Base-by-base conservation (phyloP, 176 grass and related monocot species). In the Microstegium vimineum region DNA sequence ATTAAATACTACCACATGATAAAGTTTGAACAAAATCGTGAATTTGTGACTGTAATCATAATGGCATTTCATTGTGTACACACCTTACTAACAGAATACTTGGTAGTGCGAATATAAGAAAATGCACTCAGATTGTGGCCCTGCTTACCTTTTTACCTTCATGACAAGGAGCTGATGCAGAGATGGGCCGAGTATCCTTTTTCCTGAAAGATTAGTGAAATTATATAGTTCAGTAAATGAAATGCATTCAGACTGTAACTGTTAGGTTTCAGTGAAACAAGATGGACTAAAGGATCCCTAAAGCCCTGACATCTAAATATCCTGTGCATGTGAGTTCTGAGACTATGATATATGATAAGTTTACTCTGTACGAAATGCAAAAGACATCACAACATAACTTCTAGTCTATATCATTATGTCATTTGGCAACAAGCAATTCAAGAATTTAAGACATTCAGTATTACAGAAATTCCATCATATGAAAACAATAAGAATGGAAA, bases 141-240 rank as follows among this genome's bases (percentile, higher is more conserved):
- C 23, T 42, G 10, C 75, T 81, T 69, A 91, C 88, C 88, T 84
- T 94, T 81, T 84, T 89, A 35, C 25, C 76, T 88, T 76, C 73
- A 62, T 40, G 79, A 38, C 62, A 88, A 77, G 86, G 86, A 74
- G 33, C 88, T 0, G 91, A 88, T 7, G 74, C 86, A 74, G 88
- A 82, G 69, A 86, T 69, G 68, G 64, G 71, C 13, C 16, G 30
- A 77, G 54, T 32, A 76, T 77, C 75, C 56, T 15, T 84, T 32
- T 75, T 34, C 45, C 63, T 75, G 34, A 37, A 20, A 82, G 68
- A 7, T 59, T 5, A 66, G 10, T 20, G 61, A 42, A 69, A 40
- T 64, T 76, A 20, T 54, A 77, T 52, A 77, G 16, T 76, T 38
- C 28, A 79, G 80, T 13, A 41, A 78, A 68, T 16, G 9, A 69